Conservation (phyloP, 257 asterid genomes). For the Solanum gracilifrons region DNA sequence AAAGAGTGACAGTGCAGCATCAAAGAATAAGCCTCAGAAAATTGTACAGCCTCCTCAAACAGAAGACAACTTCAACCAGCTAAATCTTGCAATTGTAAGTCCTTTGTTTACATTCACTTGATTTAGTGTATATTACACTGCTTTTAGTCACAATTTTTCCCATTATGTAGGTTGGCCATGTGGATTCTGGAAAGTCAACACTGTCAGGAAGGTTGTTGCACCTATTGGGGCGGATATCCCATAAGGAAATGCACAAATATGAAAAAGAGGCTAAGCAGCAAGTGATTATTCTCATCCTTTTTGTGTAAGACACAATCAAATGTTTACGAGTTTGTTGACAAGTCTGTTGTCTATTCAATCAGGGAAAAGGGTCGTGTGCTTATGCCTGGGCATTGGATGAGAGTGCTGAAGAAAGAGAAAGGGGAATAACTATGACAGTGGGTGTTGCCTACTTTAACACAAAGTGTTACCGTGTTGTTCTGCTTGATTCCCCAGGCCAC, state of each 20-base stretch:
- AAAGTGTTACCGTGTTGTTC: conserved; percentile 58
- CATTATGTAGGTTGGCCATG: conserved; percentile 82
- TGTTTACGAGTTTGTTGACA: background rate
- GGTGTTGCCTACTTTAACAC: conserved; percentile 85
- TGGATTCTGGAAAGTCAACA: conserved; percentile 98
- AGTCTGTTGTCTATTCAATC: conserved; percentile 21
- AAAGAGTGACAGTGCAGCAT: conserved; percentile 24
- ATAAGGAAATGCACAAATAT: conserved; percentile 72
- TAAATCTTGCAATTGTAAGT: conserved; percentile 91
- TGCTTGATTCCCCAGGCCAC: conserved; percentile 98
- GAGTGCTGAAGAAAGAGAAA: conserved; percentile 94
- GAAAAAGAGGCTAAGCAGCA: conserved; percentile 85
- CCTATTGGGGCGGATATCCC: conserved; percentile 73
- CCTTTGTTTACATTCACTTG: background rate
- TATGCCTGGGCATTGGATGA: conserved; percentile 99
- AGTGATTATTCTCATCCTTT: conserved; percentile 19
- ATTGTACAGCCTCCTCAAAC: conserved; percentile 55
- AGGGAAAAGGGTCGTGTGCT: conserved; percentile 98
- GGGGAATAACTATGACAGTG: conserved; percentile 98
- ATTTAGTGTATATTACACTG: background rate
- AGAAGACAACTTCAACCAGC: conserved; percentile 54
- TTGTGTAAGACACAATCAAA: background rate
- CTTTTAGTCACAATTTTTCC: background rate
- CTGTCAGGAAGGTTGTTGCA: conserved; percentile 94
- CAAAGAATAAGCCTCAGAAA: conserved; percentile 56